Evolutionary conservation across 2,329 filamentous ascomycete genomes (phyloP), one percentile per base, ranked within the genome.

Genomic region (Cryphonectria parasitica): DNA sequence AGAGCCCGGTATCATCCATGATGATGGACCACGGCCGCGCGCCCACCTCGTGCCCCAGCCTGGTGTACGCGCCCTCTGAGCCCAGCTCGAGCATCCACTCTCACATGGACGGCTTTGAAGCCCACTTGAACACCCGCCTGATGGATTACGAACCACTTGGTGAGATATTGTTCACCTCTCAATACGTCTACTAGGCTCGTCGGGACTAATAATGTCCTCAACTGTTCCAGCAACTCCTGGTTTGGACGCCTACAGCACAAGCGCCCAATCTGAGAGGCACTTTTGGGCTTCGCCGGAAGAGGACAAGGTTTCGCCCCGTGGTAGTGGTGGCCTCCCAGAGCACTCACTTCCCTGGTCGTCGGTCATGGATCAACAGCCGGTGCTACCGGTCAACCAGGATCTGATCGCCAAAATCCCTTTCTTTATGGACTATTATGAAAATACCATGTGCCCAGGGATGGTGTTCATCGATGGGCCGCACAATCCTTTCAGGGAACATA

Each of bases 341-440:
- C 78, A 81, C 67, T 81, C 83, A 77, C 83, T 81, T 76, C 83
- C 81, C 76, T 86, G 86, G 83, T 84, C 84, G 11, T 78, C 79
- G 19, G 78, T 82, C 41, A 81, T 84, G 73, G 84, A 86, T 68
- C 83, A 83, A 56, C 83, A 83, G 60, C 76, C 81, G 64, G 77
- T 84, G n/a, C 78, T 81, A 74, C 87, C 86, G 77, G 82, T 88
- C 83, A 85, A 84, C 86, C 78, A 87, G 78, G 83, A 91, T 80
- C 83, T 93, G 76, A 90, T 93, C 72, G 89, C 91, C 71, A 92
- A 94, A 77, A 91, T 97, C 83, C 91, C 92, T 74, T 97, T 92
- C 81, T 91, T 97, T 78, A 91, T 98, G 84, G 92, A 97, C 78
- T 97, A 97, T 81, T 98, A 97, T 81, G 91, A 95, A 78, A 94